Evolutionary conservation across 1,284 basidiomycete species (phyloP).

Genomic region (Naganishia cerealis): DNA sequence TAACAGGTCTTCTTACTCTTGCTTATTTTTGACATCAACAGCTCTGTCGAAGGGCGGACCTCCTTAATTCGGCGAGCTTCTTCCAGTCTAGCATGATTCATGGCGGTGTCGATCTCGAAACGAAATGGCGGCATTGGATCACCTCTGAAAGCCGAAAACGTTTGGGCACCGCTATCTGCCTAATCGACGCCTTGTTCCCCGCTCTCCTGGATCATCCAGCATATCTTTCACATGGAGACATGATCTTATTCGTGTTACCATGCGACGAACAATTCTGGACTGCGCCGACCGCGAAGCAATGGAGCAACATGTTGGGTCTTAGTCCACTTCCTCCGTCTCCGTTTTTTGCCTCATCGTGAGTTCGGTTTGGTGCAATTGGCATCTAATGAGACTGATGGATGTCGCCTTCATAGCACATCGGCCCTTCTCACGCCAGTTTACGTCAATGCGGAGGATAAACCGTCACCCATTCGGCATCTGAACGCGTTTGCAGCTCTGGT

Average conservation of each 20-base stretch:
- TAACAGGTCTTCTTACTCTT: background rate
- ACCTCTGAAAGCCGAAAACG: constrained; percentile 38
- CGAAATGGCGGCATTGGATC: constrained; percentile 38
- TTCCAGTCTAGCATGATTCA: constrained; percentile 17
- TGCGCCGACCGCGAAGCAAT: constrained; percentile 36
- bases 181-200: constrained; percentile 47
- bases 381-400: background rate
- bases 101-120: constrained; percentile 17
- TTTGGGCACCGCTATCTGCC: constrained; percentile 37
- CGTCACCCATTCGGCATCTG: constrained; percentile 28
- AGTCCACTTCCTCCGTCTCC: constrained; percentile 35
- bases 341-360: constrained; percentile 37
- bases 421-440: constrained; percentile 26
- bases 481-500: constrained; percentile 36
- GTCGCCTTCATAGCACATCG: constrained; percentile 1
- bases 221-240: constrained; percentile 38
- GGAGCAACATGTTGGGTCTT: constrained; percentile 36
- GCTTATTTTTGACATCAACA: constrained; percentile 9
- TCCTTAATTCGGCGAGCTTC: constrained; percentile 33
- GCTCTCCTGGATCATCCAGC: constrained; percentile 69
- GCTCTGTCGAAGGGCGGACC: constrained; percentile 38
- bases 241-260: constrained; percentile 38
- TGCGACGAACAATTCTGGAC: constrained; percentile 39
- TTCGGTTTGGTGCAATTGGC: background rate
- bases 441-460: constrained; percentile 25